Conservation (phyloP, 768 basidiomycete genomes). For the Amanita exitialis region DNA sequence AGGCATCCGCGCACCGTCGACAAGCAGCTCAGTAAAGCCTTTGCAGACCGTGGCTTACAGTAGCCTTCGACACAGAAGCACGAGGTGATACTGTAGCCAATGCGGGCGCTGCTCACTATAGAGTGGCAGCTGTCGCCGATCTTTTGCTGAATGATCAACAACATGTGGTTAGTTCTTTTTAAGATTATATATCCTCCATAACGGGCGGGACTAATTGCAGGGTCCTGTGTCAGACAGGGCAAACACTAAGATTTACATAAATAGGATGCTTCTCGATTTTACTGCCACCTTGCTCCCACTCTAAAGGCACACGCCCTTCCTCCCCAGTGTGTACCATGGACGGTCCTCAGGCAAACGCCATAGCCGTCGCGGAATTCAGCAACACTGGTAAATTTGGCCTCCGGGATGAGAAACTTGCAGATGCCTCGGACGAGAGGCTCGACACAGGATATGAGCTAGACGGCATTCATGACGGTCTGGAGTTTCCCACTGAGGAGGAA, state of each 20-base stretch:
- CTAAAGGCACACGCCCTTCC: background rate
- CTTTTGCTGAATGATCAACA: too few species aligned
- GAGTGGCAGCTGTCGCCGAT: background rate
- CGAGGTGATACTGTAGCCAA: too few species aligned
- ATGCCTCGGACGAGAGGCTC: background rate
- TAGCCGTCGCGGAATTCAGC: background rate
- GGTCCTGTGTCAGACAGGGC: too few species aligned
- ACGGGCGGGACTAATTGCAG: too few species aligned
- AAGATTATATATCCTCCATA: background rate
- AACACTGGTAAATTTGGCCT: background rate
- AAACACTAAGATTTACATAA: too few species aligned
- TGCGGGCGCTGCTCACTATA: background rate
- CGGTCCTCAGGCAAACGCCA: background rate
- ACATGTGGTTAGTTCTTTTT: background rate
- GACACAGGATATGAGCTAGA: background rate
- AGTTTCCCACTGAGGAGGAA: slow-evolving; percentile 60
- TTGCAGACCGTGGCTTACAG: too few species aligned
- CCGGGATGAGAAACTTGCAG: background rate
- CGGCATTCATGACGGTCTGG: slow-evolving; percentile 38
- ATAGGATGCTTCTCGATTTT: background rate
- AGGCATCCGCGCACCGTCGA: too few species aligned
- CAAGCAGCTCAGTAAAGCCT: too few species aligned
- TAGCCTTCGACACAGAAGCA: too few species aligned
- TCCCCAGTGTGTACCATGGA: background rate
- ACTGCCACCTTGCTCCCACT: background rate